Evolutionary conservation across 306 rosid genomes (phyloP).

Genomic region (Benincasa hispida): DNA sequence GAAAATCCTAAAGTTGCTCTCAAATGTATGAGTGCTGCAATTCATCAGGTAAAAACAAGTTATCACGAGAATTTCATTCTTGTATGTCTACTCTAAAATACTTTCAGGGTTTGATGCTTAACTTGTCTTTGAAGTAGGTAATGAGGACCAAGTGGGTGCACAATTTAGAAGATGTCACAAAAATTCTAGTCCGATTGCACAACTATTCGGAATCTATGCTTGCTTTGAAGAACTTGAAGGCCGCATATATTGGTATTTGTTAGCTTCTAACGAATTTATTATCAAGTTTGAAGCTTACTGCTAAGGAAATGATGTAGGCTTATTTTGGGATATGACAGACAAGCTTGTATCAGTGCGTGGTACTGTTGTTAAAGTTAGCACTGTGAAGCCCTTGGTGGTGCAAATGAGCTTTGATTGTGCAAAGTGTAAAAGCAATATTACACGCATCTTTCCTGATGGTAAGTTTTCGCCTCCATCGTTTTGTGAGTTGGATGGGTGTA

Average conservation of each 20-base stretch:
- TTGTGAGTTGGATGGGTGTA: constrained; percentile 76
- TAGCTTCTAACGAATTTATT: neutral
- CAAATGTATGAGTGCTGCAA: constrained; percentile 57
- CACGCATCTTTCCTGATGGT: constrained; percentile 69
- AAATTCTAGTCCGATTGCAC: constrained; percentile 58
- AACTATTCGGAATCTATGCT: constrained; percentile 72
- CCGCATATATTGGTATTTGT: constrained; percentile 69
- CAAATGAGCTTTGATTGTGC: constrained; percentile 72
- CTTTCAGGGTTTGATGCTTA: neutral
- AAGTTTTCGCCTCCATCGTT: constrained; percentile 68
- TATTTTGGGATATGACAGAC: constrained; percentile 33
- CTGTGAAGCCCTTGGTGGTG: constrained; percentile 59
- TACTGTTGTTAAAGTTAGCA: constrained; percentile 80
- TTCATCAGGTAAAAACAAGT: constrained; percentile 45
- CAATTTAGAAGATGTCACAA: constrained; percentile 30
- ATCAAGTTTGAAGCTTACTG: neutral
- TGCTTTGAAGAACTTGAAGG: constrained; percentile 82
- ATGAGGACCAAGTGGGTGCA: constrained; percentile 32
- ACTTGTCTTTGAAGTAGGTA: constrained; percentile 34
- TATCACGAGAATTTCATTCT: constrained; percentile 1
- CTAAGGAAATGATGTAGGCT: constrained; percentile 3
- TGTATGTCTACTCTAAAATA: neutral
- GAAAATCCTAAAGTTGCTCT: constrained; percentile 67
- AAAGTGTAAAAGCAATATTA: constrained; percentile 57
- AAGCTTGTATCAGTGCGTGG: constrained; percentile 92